These are phyloP conservation scores for Panicum miliaceum DNA, from an alignment of 176 grass and related monocot genomes.

Conservation along the genomic window DNA sequence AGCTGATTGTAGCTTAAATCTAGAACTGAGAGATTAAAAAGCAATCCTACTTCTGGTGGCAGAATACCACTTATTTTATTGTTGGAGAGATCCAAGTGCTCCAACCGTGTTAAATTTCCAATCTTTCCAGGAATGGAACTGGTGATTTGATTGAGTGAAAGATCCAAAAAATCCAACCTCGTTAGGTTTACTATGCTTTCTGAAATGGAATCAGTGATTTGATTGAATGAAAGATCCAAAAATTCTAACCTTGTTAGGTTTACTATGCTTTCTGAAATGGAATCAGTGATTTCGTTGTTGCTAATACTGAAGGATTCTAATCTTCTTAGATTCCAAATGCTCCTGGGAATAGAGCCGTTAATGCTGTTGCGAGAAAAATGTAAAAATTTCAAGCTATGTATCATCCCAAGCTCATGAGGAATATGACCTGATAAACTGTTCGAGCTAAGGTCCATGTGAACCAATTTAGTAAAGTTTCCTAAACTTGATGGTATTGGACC, in stretches of 20 bases:
- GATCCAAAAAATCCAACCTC: neutral
- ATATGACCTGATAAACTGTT: neutral
- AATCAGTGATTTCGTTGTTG: neutral
- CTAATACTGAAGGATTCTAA: neutral
- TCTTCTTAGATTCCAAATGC: neutral
- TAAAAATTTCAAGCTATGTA: neutral
- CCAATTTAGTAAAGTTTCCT: neutral
- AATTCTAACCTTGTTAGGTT: neutral
- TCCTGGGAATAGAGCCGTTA: neutral
- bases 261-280: neutral
- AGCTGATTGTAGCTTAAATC: neutral
- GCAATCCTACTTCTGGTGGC: neutral
- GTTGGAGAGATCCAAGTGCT: neutral
- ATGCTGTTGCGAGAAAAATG: neutral
- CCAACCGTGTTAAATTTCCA: neutral
- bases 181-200: neutral
- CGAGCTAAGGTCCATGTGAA: neutral
- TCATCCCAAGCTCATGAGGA: neutral
- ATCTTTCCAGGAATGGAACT: neutral
- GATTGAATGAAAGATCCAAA: neutral
- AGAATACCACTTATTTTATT: neutral
- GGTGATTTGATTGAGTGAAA: neutral
- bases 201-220: neutral
- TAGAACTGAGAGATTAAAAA: neutral
- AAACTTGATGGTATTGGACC: constrained; percentile 20